Conservation (phyloP, 805 yeast genomes). For the Cyberlindnera nakhonratchasimensis region DNA sequence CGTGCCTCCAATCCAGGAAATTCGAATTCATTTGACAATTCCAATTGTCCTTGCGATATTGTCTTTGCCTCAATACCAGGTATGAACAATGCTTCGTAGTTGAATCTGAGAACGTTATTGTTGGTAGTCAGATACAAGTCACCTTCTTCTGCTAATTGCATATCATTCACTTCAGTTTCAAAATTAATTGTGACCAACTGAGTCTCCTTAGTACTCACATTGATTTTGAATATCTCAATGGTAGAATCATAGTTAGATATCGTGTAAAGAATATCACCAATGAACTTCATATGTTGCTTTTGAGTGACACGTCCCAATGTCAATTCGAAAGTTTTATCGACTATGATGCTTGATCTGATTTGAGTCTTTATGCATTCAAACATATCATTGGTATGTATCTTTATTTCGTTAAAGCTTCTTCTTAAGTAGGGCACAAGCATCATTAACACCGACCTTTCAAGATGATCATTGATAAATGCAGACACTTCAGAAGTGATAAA, state of each 20-base stretch:
- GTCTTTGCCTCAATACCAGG: background rate
- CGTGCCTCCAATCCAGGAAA: constrained; percentile 21
- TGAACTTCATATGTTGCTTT: constrained; percentile 15
- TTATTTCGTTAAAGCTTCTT: constrained; percentile 23
- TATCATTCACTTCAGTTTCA: constrained; percentile 10
- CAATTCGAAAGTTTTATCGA: constrained; percentile 4
- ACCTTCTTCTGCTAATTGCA: constrained; percentile 13
- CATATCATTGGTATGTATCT: constrained; percentile 23
- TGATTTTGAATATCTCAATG: constrained; percentile 17
- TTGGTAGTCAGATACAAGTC: constrained; percentile 11
- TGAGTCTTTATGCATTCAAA: constrained; percentile 17
- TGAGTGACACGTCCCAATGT: constrained; percentile 20
- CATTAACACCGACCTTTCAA: constrained; percentile 23
- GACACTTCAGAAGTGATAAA: constrained; percentile 27
- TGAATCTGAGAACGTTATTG: background rate
- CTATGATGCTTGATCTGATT: constrained; percentile 6
- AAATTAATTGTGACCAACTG: constrained; percentile 1
- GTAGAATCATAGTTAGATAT: constrained; percentile 9
- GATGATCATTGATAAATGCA: constrained; percentile 25
- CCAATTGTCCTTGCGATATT: background rate
- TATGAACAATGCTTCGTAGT: background rate
- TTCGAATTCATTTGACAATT: constrained; percentile 1
- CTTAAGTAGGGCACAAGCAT: constrained; percentile 23
- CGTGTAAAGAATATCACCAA: constrained; percentile 11
- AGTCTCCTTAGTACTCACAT: background rate